These are phyloP conservation scores for Persicaria maculosa DNA, from an alignment of 148 eudicot genomes.

Conservation along the genomic window DNA sequence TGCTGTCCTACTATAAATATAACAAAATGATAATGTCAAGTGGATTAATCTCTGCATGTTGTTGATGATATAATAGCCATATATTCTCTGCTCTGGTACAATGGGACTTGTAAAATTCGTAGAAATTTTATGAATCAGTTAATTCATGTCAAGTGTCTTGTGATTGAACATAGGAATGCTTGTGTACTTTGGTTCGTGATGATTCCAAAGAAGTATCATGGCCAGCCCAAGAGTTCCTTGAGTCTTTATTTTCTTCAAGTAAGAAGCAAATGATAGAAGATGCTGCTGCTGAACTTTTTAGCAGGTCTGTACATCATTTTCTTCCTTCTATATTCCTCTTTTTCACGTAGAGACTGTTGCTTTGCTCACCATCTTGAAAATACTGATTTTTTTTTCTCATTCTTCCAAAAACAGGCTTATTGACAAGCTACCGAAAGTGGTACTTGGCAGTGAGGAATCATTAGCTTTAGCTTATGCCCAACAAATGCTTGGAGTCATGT, in stretches of 20 bases:
- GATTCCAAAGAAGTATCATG: slow-evolving; percentile 64
- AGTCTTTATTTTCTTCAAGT: slow-evolving; percentile 36
- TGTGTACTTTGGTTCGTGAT: slow-evolving; percentile 74
- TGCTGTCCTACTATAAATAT: neutral
- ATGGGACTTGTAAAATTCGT: neutral
- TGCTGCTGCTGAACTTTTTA: slow-evolving; percentile 61
- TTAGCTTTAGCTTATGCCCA: slow-evolving; percentile 62
- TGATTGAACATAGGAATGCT: slow-evolving; percentile 58
- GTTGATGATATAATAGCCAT: neutral
- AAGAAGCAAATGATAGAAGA: slow-evolving; percentile 36
- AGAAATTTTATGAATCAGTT: slow-evolving; percentile 1
- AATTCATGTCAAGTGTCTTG: neutral
- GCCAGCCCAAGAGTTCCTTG: slow-evolving; percentile 63
- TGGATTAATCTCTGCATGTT: neutral
- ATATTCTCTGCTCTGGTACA: neutral
- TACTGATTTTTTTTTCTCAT: neutral
- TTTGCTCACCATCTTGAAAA: slow-evolving; percentile 2
- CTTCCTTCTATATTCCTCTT: neutral
- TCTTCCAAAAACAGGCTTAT: slow-evolving; percentile 45
- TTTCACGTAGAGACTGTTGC: neutral
- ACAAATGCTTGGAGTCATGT: slow-evolving; percentile 72
- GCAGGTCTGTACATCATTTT: slow-evolving; percentile 42
- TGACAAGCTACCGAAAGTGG: slow-evolving; percentile 77
- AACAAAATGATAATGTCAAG: neutral
- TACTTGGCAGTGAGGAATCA: slow-evolving; percentile 78